phyloP scores from a whole-genome alignment of 2,329 filamentous ascomycete species.

The Apiospora koreana region DNA sequence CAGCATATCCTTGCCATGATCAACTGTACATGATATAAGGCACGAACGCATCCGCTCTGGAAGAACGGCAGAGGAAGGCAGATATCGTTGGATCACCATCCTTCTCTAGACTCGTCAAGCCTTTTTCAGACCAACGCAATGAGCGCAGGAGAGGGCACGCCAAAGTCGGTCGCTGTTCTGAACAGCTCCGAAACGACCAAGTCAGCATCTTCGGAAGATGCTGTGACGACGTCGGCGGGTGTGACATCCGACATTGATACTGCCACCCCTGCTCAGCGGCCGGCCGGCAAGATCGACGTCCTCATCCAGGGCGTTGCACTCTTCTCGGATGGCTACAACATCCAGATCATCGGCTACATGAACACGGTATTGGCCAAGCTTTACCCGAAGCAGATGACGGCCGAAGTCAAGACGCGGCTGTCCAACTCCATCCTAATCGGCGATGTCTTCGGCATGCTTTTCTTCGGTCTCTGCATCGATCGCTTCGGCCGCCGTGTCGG shows the following conservation, averaged over 20 bases:
- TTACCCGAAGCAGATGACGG: conserved; percentile 35
- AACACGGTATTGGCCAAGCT: conserved; percentile 32
- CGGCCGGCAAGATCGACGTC: conserved; percentile 22
- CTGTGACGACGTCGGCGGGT: neutral
- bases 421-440: conserved; percentile 43
- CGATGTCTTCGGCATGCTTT: conserved; percentile 42
- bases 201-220: neutral
- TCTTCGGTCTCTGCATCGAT: conserved; percentile 44
- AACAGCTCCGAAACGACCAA: neutral
- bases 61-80: neutral
- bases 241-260: neutral
- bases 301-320: conserved; percentile 32
- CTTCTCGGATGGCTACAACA: conserved; percentile 38
- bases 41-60: neutral
- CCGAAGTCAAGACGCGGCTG: conserved; percentile 37
- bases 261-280: neutral
- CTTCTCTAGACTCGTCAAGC: neutral
- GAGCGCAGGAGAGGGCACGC: neutral
- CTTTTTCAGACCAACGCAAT: neutral
- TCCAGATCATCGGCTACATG: conserved; percentile 36
- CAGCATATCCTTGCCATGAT: neutral
- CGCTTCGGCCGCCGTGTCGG: conserved; percentile 46
- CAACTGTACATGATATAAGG: neutral
- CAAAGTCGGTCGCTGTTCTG: neutral
- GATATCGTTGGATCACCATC: neutral